phyloP scores from a whole-genome alignment of 805 yeast genomes.

The Yamadazyma akitaensis region DNA sequence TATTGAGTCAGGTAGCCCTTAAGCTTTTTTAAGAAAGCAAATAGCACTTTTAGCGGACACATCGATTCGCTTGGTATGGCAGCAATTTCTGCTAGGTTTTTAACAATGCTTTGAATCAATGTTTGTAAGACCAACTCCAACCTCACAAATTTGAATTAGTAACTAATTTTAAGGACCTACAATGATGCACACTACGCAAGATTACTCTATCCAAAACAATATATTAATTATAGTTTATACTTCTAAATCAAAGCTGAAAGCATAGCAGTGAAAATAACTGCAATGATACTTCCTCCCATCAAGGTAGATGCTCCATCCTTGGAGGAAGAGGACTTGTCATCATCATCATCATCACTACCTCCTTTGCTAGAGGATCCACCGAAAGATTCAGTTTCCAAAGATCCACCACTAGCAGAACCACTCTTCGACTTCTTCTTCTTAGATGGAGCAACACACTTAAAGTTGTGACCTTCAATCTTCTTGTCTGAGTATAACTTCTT shows the following conservation, averaged over 20 bases:
- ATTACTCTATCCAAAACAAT: conserved; percentile 1
- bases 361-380: conserved; percentile 17
- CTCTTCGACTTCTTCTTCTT: conserved; percentile 19
- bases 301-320: conserved; percentile 20
- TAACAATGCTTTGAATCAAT: too few species aligned
- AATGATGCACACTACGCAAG: background rate
- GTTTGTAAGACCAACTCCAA: too few species aligned
- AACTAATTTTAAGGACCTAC: too few species aligned
- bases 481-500: conserved; percentile 28
- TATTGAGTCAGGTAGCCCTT: too few species aligned
- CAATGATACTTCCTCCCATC: conserved; percentile 17
- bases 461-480: conserved; percentile 44
- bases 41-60: too few species aligned
- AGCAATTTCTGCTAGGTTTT: too few species aligned
- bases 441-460: conserved; percentile 36
- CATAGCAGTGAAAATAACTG: conserved; percentile 24
- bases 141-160: too few species aligned
- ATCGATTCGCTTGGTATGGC: too few species aligned
- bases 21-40: too few species aligned
- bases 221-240: background rate
- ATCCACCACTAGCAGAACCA: conserved; percentile 14
- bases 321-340: conserved; percentile 19
- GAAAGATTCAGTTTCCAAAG: conserved; percentile 19
- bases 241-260: conserved; percentile 27
- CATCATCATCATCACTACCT: conserved; percentile 15